Evolutionary conservation across 306 rosid species (phyloP).

Genomic region (Crataegus laevigata): DNA sequence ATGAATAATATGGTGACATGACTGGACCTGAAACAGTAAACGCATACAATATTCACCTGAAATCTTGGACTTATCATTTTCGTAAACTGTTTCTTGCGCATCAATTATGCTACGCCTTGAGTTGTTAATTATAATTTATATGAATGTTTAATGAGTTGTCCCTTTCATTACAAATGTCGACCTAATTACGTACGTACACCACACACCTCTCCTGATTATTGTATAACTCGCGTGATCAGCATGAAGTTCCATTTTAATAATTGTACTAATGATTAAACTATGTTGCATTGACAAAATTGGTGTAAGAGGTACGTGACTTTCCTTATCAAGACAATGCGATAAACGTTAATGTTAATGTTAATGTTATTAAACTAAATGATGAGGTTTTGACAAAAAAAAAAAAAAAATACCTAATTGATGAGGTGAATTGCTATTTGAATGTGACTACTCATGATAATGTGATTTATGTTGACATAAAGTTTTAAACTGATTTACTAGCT

Average conservation of each 20-base stretch:
- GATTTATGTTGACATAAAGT: neutral
- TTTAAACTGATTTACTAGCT: neutral
- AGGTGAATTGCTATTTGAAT: neutral
- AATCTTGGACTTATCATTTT: conserved; percentile 7
- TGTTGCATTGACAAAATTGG: neutral
- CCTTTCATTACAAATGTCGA: neutral
- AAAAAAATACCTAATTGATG: too few species aligned
- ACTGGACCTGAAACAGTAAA: neutral
- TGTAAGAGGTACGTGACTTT: neutral
- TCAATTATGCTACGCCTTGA: neutral
- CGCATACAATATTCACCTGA: conserved; percentile 4
- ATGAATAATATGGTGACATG: neutral
- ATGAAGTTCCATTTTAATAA: neutral
- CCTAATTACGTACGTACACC: neutral
- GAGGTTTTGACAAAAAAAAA: too few species aligned
- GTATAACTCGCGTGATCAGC: neutral
- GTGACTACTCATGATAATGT: neutral
- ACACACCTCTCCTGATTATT: neutral
- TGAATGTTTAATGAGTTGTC: neutral
- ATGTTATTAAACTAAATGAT: neutral
- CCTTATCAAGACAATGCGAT: neutral
- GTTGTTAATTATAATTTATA: neutral
- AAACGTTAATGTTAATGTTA: neutral
- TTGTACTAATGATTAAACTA: neutral
- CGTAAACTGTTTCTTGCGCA: neutral